Evolutionary conservation across 176 grass and related monocot genomes (phyloP), one percentile per base, ranked within the genome.

Genomic region (Cenchrus purpureus): DNA sequence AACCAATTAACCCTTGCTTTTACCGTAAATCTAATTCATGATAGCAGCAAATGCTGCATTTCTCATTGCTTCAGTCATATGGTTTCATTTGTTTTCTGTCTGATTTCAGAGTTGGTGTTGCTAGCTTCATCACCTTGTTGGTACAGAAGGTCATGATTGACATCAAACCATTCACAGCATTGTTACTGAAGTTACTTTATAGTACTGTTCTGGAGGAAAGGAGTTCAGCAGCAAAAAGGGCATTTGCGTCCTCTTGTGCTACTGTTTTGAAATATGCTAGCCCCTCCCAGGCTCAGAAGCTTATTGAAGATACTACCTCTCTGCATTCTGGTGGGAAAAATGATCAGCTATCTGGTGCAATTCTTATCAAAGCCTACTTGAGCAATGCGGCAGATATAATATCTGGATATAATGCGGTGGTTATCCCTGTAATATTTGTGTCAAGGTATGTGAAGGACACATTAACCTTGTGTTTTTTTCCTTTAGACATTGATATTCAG

Each of bases 161-260:
- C 43, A 95, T 98, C 82, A 95, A 92, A 76, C 77, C 91, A 64
- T 95, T 90, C 82, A 85, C 89, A 53, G 5, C 82, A 77, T 85
- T 78, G n/a, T 77, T 98, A 83, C 60, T 93, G 54, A 98, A 93
- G 73, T 78, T 90, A 73, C 73, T 93, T 25, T 94, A 88, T 80
- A 92, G 81, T 83, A 91, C 91, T 83, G 96, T 90, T 83, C 69
- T 95, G 37, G 93, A 92, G 60, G 96, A 98, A 88, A 98, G 89
- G 88, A 98, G 91, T 88, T 73, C 82, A 79, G 66, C 80, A 0
- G 91, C 79, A 51, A 98, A 98, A 88, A 89, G 65, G 86, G 93
- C 95, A 5, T 95, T 98, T 76, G 91, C 95, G 19, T 95, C 93
- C 69, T 92, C 95, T 83, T 95, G 92, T 88, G 91, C 95, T 85